These are phyloP conservation scores for Calocybe cyanea DNA, from an alignment of 768 basidiomycete species.

Conservation along the genomic window DNA sequence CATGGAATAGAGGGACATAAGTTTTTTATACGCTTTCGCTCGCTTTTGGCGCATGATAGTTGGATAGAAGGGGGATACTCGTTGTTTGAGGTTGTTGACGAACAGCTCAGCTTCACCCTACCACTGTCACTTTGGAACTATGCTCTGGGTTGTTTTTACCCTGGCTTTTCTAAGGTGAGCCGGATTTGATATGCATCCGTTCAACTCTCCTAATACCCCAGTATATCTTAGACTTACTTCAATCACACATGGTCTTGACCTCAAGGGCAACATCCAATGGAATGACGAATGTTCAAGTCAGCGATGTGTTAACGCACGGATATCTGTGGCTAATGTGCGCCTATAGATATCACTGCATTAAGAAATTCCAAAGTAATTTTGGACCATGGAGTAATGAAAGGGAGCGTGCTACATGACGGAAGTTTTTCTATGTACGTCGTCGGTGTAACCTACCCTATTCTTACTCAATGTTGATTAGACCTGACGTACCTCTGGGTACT, in stretches of 20 bases:
- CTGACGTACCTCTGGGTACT: conserved; percentile 62
- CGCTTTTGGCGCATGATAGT: conserved; percentile 86
- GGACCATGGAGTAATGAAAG: conserved; percentile 53
- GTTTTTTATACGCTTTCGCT: conserved; percentile 90
- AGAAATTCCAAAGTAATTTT: conserved; percentile 58
- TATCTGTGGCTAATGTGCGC: neutral
- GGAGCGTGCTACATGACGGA: conserved; percentile 53
- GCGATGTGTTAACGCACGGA: conserved; percentile 3
- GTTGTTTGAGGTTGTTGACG: conserved; percentile 19
- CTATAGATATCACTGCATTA: conserved; percentile 27
- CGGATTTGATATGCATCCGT: too few species aligned
- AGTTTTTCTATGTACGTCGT: conserved; percentile 61
- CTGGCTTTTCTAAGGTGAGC: conserved; percentile 28
- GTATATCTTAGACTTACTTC: conserved; percentile 16
- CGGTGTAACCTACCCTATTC: neutral
- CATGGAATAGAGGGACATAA: conserved; percentile 86
- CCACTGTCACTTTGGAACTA: conserved; percentile 1
- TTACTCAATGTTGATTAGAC: conserved; percentile 35
- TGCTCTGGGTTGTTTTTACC: conserved; percentile 17
- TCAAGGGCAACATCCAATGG: conserved; percentile 64
- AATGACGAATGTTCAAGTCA: conserved; percentile 66
- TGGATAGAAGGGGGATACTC: neutral
- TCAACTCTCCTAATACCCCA: neutral
- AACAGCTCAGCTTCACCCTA: neutral
- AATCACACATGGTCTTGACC: conserved; percentile 43